Base-by-base conservation (phyloP, 768 basidiomycete genomes). In the Xerocomellus chrysenteron region DNA sequence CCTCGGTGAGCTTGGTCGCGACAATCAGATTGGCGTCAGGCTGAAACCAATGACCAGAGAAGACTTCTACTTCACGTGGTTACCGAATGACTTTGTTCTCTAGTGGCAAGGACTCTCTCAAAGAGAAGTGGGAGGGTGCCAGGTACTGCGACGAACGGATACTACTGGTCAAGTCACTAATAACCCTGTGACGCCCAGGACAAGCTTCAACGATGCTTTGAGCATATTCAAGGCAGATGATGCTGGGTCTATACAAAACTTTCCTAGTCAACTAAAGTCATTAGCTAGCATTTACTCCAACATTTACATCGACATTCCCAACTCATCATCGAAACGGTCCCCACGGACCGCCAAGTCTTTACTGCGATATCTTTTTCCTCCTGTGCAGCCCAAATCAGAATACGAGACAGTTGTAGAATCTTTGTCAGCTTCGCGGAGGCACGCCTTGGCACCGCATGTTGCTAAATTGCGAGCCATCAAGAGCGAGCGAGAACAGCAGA, bases 71-170 rank as follows among this genome's bases (percentile, higher is more conserved):
- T 5, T 74, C 86, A 1, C 80, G 84, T 62, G 94, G 94, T 1
- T 98, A 95, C 73, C 80, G 78, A 52, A 94, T 95, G 89, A 86
- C 87, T 0, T 69, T 98, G 35, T 98, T 97, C 68, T 87, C 86
- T 33, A 74, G 79, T 1, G 89, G 90, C 16, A 89, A 84, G 57
- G 86, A 95, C 66, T 65, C 82, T 1, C 76, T 79, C 16, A 87
- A 88, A 63, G 93, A 94, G 68, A 85, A 90, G 62, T 99, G 97
- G 97, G 92, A 96, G 42, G 97, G 97, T 12, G 85, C 93, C 37
- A 80, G 82, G 83, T 84, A 61, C 19, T 65, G 16, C 32, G 9
- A 45, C n/a, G 39, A 13, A 3, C 26, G 21, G 1, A n/a, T 8
- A 16, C n/a, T 28, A 5, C 51, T 17, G 4, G 33, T 45, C 41